Conservation (phyloP, 2,329 filamentous ascomycete species). For the Teratosphaeria destructans region DNA sequence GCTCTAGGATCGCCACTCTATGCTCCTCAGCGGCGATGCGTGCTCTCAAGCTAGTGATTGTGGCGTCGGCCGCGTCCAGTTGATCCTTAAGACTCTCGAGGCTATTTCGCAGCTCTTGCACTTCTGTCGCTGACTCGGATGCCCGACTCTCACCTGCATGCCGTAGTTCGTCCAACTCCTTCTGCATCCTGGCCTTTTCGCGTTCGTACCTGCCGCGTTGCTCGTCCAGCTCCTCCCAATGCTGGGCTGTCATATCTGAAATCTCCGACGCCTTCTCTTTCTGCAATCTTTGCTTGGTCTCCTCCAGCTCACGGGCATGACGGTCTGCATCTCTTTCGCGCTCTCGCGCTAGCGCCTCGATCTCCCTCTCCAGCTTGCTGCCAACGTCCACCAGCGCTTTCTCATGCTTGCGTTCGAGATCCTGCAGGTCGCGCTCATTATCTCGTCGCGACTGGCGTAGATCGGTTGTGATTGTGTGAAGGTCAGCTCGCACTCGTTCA, state of each 20-base stretch:
- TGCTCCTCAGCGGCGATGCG: slow-evolving; percentile 35
- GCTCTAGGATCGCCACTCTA: slow-evolving; percentile 59
- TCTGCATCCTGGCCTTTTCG: slow-evolving; percentile 55
- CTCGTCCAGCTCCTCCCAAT: slow-evolving; percentile 58
- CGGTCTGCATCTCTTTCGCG: slow-evolving; percentile 48
- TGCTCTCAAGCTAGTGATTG: slow-evolving; percentile 48
- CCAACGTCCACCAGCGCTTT: slow-evolving; percentile 15
- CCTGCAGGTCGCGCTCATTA: slow-evolving; percentile 22
- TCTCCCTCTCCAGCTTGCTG: slow-evolving; percentile 19
- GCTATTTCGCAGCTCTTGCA: slow-evolving; percentile 26
- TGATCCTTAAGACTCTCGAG: slow-evolving; percentile 12
- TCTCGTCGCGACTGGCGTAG: slow-evolving; percentile 22
- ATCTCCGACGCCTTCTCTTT: slow-evolving; percentile 42
- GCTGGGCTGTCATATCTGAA: slow-evolving; percentile 48
- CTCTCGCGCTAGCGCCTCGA: slow-evolving; percentile 17
- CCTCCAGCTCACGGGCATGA: slow-evolving; percentile 42
- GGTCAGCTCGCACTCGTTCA: slow-evolving; percentile 27
- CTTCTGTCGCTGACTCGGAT: slow-evolving; percentile 40
- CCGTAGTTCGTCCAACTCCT: slow-evolving; percentile 38
- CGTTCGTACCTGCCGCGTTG: slow-evolving; percentile 52
- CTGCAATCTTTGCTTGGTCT: slow-evolving; percentile 32
- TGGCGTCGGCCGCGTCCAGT: slow-evolving; percentile 44
- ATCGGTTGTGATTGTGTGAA: slow-evolving; percentile 24
- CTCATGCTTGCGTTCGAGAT: slow-evolving; percentile 20
- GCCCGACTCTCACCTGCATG: slow-evolving; percentile 47